Percentiles rank a stretch among this genome's conserved stretches.
phyloP scores from a whole-genome alignment of 371 early-diverging fungal species.

The Syncephalastrum sp. region DNA sequence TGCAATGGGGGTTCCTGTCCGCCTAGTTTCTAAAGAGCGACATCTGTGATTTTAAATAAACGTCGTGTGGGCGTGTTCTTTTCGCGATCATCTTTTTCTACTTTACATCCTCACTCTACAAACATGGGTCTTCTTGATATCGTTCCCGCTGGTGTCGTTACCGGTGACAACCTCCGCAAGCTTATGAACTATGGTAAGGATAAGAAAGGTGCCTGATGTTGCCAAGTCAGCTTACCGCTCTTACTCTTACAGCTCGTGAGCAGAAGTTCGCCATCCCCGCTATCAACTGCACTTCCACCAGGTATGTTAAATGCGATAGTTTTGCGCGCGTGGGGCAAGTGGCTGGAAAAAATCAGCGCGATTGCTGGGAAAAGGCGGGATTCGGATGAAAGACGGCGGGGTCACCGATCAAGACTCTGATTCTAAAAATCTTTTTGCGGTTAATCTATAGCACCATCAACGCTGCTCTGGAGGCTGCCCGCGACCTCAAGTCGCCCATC shows the following conservation, averaged over 20 bases:
- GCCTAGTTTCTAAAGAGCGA: too few relatives aligned
- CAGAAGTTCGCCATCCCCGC: conserved; percentile 90
- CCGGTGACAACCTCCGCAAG: conserved; percentile 86
- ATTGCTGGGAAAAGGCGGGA: too few relatives aligned
- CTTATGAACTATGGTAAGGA: conserved; percentile 67
- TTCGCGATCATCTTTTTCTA: conserved; percentile 26
- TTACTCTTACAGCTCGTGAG: conserved; percentile 55
- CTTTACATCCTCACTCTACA: conserved; percentile 15
- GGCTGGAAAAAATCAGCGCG: not conserved
- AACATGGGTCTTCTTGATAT: conserved; percentile 77
- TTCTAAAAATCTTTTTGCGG: too few relatives aligned
- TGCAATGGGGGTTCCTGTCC: too few relatives aligned
- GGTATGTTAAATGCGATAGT: conserved; percentile 21
- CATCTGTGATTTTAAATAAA: not conserved
- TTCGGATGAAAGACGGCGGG: too few relatives aligned
- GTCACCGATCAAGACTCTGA: too few relatives aligned
- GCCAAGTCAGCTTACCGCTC: not conserved
- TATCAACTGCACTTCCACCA: conserved; percentile 91
- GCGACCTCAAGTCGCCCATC: conserved; percentile 85
- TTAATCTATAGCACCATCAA: conserved; percentile 69
- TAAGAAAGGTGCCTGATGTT: not conserved
- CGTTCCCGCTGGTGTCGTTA: conserved; percentile 86
- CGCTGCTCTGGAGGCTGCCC: conserved; percentile 89
- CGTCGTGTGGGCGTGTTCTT: conserved; percentile 1
- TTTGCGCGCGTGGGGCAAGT: not conserved